Conservation (phyloP, 441 rosid species). For the Kokia cookei region DNA sequence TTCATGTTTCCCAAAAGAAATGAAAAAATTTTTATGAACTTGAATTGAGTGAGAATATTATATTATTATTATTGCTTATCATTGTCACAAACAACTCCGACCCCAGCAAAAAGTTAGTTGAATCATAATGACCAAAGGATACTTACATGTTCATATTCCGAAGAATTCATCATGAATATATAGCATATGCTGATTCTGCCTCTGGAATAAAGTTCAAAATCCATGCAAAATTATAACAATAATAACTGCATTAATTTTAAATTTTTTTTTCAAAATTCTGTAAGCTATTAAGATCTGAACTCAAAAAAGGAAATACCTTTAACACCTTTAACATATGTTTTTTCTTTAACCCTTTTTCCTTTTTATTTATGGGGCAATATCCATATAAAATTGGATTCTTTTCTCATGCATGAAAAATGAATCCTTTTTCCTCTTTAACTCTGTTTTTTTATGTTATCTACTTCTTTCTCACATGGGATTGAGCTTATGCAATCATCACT, state of each 20-base stretch:
- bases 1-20: neutral
- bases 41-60: neutral
- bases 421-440: neutral
- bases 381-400: neutral
- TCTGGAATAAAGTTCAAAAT: neutral
- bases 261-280: neutral
- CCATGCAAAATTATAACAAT: neutral
- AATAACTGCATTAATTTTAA: neutral
- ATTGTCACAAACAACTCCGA: neutral
- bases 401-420: neutral
- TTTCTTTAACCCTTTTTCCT: neutral
- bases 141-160: neutral
- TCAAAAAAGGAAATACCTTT: neutral
- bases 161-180: neutral
- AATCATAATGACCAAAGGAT: neutral
- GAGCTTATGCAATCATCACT: slow-evolving; percentile 29
- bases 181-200: neutral
- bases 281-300: neutral
- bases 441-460: neutral
- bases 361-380: neutral
- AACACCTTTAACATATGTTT: too few relatives aligned
- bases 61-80: neutral
- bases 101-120: neutral
- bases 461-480: slow-evolving; percentile 23
- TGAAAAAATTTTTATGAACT: neutral